A percentile compares a stretch with the other conserved stretches of the same genome.
These are phyloP conservation scores for Neurospora tetrasperma DNA, from an alignment of 495 filamentous ascomycete species.

Conservation along the genomic window DNA sequence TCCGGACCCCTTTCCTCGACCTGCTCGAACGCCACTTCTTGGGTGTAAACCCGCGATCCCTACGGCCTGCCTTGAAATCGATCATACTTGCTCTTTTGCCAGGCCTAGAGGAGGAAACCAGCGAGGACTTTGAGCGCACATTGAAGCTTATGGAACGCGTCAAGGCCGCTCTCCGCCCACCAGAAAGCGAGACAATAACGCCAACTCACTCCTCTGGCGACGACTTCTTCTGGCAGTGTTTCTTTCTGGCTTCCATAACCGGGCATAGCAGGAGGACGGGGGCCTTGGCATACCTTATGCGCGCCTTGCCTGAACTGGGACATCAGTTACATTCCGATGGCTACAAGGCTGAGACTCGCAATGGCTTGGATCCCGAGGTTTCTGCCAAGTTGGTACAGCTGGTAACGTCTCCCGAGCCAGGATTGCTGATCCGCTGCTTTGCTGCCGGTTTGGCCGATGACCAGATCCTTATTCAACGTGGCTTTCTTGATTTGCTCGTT, in stretches of 20 bases:
- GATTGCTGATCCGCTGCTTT: conserved; percentile 81
- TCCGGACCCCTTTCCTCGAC: conserved; percentile 71
- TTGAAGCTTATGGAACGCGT: conserved; percentile 68
- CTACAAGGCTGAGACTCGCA: conserved; percentile 9
- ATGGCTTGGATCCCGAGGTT: conserved; percentile 18
- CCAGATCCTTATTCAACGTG: conserved; percentile 83
- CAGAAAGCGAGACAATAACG: conserved; percentile 34
- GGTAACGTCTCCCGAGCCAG: conserved; percentile 85
- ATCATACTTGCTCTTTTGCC: conserved; percentile 78
- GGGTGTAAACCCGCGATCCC: conserved; percentile 51
- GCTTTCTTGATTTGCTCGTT: conserved; percentile 86
- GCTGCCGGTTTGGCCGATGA: conserved; percentile 82
- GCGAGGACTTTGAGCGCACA: conserved; percentile 91
- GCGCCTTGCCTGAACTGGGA: conserved; percentile 67
- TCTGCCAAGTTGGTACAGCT: conserved; percentile 50
- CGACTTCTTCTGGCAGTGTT: conserved; percentile 96
- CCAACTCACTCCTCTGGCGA: conserved; percentile 52
- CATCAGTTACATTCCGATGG: conserved; percentile 20
- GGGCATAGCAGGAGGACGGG: conserved; percentile 74
- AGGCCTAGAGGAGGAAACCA: conserved; percentile 89
- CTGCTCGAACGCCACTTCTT: conserved; percentile 75
- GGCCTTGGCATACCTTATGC: conserved; percentile 72
- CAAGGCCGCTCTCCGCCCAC: conserved; percentile 51
- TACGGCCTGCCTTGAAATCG: conserved; percentile 82
- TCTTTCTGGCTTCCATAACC: conserved; percentile 88